These are phyloP conservation scores for Chrysanthemum seticuspe DNA, from an alignment of 129 eudicot species.

Conservation along the genomic window DNA sequence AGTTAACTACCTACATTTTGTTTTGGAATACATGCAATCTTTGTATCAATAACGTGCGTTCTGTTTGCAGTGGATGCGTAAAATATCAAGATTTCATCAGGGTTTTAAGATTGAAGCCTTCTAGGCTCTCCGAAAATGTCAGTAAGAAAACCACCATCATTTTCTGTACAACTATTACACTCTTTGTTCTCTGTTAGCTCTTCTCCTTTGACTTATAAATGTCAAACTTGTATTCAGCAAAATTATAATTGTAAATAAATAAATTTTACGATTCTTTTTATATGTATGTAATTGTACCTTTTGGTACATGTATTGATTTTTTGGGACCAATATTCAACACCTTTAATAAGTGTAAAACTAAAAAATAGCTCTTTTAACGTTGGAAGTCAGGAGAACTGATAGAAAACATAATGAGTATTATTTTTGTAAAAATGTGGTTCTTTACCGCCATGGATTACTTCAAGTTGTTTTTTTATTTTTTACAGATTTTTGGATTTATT, in stretches of 20 bases:
- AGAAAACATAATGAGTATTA: neutral
- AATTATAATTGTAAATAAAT: neutral
- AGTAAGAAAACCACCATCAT: constrained; percentile 17
- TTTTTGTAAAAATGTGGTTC: neutral
- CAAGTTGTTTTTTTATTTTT: constrained; percentile 18
- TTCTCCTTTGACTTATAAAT: neutral
- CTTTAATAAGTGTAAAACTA: no score
- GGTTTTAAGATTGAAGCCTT: constrained; percentile 68
- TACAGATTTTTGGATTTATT: constrained; percentile 81
- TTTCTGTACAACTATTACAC: constrained; percentile 1
- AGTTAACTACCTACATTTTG: constrained; percentile 12
- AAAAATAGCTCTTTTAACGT: neutral
- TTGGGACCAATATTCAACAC: neutral
- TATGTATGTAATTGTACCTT: constrained; percentile 6
- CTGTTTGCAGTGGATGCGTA: constrained; percentile 68
- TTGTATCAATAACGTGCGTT: constrained; percentile 11
- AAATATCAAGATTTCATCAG: constrained; percentile 56
- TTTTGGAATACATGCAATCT: neutral
- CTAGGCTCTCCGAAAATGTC: constrained; percentile 68
- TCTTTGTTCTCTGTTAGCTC: neutral
- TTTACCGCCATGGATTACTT: constrained; percentile 19
- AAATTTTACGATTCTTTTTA: neutral
- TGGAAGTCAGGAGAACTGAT: neutral
- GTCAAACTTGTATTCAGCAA: constrained; percentile 1
- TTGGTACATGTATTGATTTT: constrained; percentile 2